These are phyloP conservation scores for Chaetomium cochliodes DNA, from an alignment of 495 filamentous ascomycete species.

Conservation along the genomic window DNA sequence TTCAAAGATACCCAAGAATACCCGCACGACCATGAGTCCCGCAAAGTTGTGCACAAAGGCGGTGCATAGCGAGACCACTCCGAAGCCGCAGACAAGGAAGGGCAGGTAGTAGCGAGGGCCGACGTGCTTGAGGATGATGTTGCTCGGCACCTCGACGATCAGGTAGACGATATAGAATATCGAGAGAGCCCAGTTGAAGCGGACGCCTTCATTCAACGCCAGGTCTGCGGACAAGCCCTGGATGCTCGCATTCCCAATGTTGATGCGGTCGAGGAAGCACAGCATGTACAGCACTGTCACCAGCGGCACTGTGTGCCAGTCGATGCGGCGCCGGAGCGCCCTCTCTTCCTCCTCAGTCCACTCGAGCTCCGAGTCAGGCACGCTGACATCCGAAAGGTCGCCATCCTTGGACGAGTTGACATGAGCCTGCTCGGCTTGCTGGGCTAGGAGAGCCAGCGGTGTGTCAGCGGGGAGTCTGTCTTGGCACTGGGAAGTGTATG, in stretches of 20 bases:
- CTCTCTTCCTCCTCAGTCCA: constrained; percentile 55
- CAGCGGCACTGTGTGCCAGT: constrained; percentile 52
- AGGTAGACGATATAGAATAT: constrained; percentile 69
- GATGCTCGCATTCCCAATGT: constrained; percentile 65
- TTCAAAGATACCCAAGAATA: constrained; percentile 54
- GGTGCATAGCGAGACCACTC: constrained; percentile 45
- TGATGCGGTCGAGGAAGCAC: constrained; percentile 52
- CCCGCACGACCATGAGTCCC: constrained; percentile 44
- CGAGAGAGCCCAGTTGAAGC: constrained; percentile 60
- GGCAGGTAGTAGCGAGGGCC: constrained; percentile 65
- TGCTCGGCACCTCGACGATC: constrained; percentile 63
- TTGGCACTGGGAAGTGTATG: neutral
- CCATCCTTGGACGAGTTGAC: constrained; percentile 25
- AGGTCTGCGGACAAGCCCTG: constrained; percentile 57
- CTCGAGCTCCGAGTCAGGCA: constrained; percentile 30
- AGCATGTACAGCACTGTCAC: constrained; percentile 56
- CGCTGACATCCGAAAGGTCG: constrained; percentile 23
- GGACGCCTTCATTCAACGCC: constrained; percentile 45
- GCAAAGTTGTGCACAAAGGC: constrained; percentile 47
- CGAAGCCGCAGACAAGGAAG: constrained; percentile 51
- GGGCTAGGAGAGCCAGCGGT: neutral
- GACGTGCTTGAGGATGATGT: constrained; percentile 61
- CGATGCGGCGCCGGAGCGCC: constrained; percentile 50
- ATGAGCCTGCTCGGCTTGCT: constrained; percentile 21
- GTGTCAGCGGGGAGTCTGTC: neutral